Conservation (phyloP, 2,329 filamentous ascomycete species). For the Elsinoe arachidis region DNA sequence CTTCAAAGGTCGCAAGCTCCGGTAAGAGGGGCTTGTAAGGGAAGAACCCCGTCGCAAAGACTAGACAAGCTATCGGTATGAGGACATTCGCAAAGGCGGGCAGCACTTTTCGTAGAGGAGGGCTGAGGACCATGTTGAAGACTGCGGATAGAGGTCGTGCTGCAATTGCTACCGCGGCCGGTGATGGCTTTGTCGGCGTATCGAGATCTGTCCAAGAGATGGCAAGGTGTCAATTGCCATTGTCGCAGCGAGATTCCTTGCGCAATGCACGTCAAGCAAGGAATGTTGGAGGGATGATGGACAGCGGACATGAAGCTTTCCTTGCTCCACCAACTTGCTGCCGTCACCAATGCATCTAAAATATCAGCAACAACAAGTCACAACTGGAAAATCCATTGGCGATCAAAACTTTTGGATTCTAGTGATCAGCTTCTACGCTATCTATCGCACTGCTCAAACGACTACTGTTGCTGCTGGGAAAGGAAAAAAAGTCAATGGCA, state of each 20-base stretch:
- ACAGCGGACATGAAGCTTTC: not conserved
- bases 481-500: not conserved
- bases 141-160: not conserved
- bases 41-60: slow-evolving; percentile 90
- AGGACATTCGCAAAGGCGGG: slow-evolving; percentile 65
- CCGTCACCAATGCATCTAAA: not conserved
- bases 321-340: not conserved
- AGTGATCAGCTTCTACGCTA: slow-evolving; percentile 5
- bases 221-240: not conserved
- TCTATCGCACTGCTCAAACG: not conserved
- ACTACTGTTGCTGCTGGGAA: slow-evolving; percentile 2
- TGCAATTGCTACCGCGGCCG: slow-evolving; percentile 3
- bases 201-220: not conserved
- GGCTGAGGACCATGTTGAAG: not conserved
- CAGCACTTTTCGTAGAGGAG: slow-evolving; percentile 18
- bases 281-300: not conserved
- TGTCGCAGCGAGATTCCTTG: not conserved
- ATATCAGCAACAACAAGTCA: not conserved
- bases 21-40: slow-evolving; percentile 92
- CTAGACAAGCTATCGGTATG: slow-evolving; percentile 56
- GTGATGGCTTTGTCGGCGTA: not conserved
- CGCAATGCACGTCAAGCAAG: not conserved
- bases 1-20: slow-evolving; percentile 54
- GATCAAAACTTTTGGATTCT: slow-evolving; percentile 1
- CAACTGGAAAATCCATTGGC: not conserved